Evolutionary conservation across 108 stramenopile genomes (phyloP).

Genomic region (Thalassiosira profunda): DNA sequence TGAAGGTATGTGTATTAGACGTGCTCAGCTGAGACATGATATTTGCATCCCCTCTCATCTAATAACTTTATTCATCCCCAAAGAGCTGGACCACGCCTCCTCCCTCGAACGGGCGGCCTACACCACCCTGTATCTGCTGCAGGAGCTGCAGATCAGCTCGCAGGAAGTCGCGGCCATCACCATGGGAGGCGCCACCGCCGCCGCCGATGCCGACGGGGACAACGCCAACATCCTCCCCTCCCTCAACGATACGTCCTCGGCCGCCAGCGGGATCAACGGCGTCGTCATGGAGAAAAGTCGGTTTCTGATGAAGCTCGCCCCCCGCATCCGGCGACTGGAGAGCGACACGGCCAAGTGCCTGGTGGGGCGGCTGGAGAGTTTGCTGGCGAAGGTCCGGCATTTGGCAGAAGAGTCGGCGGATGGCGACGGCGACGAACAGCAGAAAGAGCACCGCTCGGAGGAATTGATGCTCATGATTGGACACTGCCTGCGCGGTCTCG

Average conservation of each 20-base stretch:
- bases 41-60: background rate
- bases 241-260: background rate
- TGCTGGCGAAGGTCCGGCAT: constrained; percentile 55
- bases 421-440: constrained; percentile 7
- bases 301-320: constrained; percentile 84
- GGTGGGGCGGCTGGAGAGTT: constrained; percentile 58
- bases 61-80: background rate
- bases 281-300: constrained; percentile 71
- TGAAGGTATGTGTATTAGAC: constrained; percentile 1
- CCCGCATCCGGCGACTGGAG: constrained; percentile 85
- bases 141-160: constrained; percentile 72
- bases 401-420: constrained; percentile 14
- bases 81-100: constrained; percentile 43
- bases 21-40: background rate
- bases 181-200: constrained; percentile 26
- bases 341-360: constrained; percentile 61
- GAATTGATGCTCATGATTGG: constrained; percentile 72
- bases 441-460: constrained; percentile 12
- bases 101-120: constrained; percentile 89
- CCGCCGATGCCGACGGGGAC: constrained; percentile 14
- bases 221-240: constrained; percentile 18
- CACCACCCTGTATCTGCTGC: constrained; percentile 63
- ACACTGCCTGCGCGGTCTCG: constrained; percentile 77
- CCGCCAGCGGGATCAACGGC: constrained; percentile 1
- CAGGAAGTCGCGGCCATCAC: constrained; percentile 51